Evolutionary conservation across 345 rosid genomes (phyloP), one percentile per base, ranked within the genome.

Genomic region (Lenwebbia sp.): DNA sequence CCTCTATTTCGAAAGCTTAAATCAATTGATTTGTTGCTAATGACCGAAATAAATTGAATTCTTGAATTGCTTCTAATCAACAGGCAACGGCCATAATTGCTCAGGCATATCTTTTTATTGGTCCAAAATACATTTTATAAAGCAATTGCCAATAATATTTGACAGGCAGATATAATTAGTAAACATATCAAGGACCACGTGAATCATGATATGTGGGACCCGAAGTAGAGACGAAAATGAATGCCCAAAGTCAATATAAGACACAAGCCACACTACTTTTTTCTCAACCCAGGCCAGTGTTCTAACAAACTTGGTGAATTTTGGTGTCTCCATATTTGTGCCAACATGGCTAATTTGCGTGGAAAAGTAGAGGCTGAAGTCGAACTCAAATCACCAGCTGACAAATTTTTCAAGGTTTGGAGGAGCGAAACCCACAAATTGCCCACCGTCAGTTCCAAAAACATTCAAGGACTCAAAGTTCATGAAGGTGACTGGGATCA

Each of bases 401-500:
- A 90, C 19, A 81, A 84, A 12, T 89, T 82, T 56, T 91, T 83
- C 87, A 62, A 50, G 1, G 13, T 87, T 22, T 87, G 82, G 40
- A 88, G 83, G n/a, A 76, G 22, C 3, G 58, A 90, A 60, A 7
- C 50, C 14, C 86, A 85, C 50, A 78, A 86, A 2, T 8, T 88
- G 33, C 90, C 93, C 10, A 74, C 82, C 19, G 56, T 76, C 40
- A 19, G 85, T 23, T 44, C 93, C 13, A 13, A 50, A 0, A 85
- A 82, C 2, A 13, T 91, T 2, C 89, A 90, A n/a, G 88, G 44
- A 13, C 55, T 88, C 28, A 85, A 87, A 3, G 76, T 91, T 14
- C 92, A 89, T 53, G 87, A 90, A 86, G 93, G 92, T 41, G 89
- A 86, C 49, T 91, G 90, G 92, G 76, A 90, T 9, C 55, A 86